Conservation (phyloP, 2,329 filamentous ascomycete species). For the Cordyceps fumosorosea region DNA sequence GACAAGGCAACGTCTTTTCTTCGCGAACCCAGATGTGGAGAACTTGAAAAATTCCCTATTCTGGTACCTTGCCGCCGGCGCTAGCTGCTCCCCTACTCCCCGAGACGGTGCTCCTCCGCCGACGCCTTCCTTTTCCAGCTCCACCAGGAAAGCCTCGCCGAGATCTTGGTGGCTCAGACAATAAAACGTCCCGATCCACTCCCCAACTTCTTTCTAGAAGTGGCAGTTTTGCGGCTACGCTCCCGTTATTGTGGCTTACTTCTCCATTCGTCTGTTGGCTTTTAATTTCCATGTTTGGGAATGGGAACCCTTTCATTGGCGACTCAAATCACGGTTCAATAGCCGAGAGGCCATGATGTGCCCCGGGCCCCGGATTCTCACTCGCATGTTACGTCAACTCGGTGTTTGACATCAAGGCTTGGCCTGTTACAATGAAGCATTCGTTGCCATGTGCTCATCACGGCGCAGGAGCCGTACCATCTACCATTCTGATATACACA, state of each 20-base stretch:
- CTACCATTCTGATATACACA: neutral
- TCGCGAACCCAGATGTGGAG: neutral
- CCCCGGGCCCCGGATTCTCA: neutral
- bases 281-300: neutral
- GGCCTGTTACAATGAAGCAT: neutral
- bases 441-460: neutral
- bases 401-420: neutral
- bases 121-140: neutral
- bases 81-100: neutral
- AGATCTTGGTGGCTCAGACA: conserved; percentile 3
- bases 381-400: neutral
- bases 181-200: neutral
- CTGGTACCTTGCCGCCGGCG: neutral
- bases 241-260: neutral
- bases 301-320: conserved; percentile 2
- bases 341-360: conserved; percentile 1
- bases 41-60: neutral
- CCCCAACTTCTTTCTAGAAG: neutral
- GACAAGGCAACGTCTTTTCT: neutral
- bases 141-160: neutral
- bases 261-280: neutral
- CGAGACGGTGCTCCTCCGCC: neutral
- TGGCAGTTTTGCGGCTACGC: conserved; percentile 5
- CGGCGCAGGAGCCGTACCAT: neutral
- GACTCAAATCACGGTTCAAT: neutral